A percentile compares a stretch with the other conserved stretches of the same genome.
Conservation (phyloP, 345 rosid species). For the Salix brachista region DNA sequence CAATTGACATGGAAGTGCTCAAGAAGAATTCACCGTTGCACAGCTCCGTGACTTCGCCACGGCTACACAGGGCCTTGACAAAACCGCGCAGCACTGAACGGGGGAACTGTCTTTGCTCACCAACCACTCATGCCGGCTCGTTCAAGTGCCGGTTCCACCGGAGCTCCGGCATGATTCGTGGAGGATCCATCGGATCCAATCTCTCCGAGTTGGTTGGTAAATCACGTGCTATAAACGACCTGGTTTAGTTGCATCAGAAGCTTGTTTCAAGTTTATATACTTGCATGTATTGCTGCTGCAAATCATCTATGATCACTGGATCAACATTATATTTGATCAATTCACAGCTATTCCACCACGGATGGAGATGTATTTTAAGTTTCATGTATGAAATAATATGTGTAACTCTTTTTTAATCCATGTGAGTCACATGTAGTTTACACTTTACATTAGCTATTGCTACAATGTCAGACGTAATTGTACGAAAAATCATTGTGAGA, state of each 20-base stretch:
- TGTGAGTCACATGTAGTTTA: too few relatives aligned
- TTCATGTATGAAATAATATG: too few relatives aligned
- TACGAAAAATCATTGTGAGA: too few relatives aligned
- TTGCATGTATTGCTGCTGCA: too few relatives aligned
- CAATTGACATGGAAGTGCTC: too few relatives aligned
- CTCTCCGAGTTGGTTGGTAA: slow-evolving; percentile 46
- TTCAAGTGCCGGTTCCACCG: slow-evolving; percentile 74
- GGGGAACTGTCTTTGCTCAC: slow-evolving; percentile 64
- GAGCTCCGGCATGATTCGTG: slow-evolving; percentile 36
- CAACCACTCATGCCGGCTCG: slow-evolving; percentile 72
- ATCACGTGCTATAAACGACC: slow-evolving; percentile 13
- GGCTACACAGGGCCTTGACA: background rate
- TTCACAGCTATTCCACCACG: too few relatives aligned
- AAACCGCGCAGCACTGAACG: background rate
- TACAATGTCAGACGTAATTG: too few relatives aligned
- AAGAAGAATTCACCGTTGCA: background rate
- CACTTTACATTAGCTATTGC: too few relatives aligned
- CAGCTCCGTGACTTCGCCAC: background rate
- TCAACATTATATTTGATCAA: too few relatives aligned
- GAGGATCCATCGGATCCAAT: slow-evolving; percentile 54
- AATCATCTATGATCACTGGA: too few relatives aligned
- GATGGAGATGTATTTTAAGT: too few relatives aligned
- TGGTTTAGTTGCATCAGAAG: background rate
- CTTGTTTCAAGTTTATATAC: background rate
- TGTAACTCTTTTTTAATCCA: too few relatives aligned